Conservation (phyloP, 139 green algal species). For the Chlamydomonas incerta region DNA sequence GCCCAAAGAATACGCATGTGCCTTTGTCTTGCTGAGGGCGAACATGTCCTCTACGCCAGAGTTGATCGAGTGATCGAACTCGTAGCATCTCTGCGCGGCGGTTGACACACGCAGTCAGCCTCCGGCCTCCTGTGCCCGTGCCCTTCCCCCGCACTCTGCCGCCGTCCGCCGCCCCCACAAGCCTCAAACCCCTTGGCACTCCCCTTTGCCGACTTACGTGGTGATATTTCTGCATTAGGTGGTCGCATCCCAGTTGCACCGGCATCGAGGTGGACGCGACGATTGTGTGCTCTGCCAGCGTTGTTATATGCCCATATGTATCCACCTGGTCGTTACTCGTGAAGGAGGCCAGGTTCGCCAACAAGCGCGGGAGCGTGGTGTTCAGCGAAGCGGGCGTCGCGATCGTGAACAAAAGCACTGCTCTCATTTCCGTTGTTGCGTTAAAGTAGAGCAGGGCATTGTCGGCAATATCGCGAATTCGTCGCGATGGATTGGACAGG, state of each 20-base stretch:
- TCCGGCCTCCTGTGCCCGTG: too few relatives aligned
- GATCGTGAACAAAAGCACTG: conserved; percentile 18
- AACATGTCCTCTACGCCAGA: neutral
- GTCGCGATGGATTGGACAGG: neutral
- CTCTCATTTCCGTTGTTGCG: neutral
- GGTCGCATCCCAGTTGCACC: neutral
- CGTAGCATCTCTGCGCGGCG: neutral
- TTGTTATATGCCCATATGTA: neutral
- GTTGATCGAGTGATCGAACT: conserved; percentile 13
- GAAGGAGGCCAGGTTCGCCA: conserved; percentile 10
- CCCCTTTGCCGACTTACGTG: neutral
- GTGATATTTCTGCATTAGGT: neutral
- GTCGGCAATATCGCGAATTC: neutral
- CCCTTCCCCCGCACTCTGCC: neutral
- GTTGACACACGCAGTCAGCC: too few relatives aligned
- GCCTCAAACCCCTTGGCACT: neutral
- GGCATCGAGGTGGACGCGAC: neutral
- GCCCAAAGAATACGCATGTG: conserved; percentile 8
- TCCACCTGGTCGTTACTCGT: conserved; percentile 7
- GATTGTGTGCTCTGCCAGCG: conserved; percentile 21
- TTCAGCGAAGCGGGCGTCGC: neutral
- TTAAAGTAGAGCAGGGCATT: conserved; percentile 27
- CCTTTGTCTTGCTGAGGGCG: neutral
- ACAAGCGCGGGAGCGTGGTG: neutral
- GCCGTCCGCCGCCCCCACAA: neutral